A percentile compares a stretch with the other conserved stretches of the same genome.
Conservation (phyloP, 78 protist species). For the Dictyostelium discoideum region dicty_2.7 NC_007090.3:3086001-3086500, state of each 20-base stretch:
- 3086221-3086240: not conserved
- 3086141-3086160: conserved; percentile 1
- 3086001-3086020: not conserved
- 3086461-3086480: no score
- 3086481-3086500: not conserved
- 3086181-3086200: conserved; percentile 10
- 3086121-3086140: conserved; percentile 14
- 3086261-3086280: not conserved
- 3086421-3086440: not conserved
- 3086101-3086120: not conserved
- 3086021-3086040: not conserved
- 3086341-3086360: not conserved
- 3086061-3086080: not conserved
- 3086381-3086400: not conserved
- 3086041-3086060: conserved; percentile 2
- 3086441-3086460: not conserved
- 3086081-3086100: not conserved
- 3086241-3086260: not conserved
- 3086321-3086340: not conserved
- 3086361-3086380: not conserved
- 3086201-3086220: not conserved
- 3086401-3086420: not conserved
- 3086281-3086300: not conserved
- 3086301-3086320: not conserved
- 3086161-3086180: not conserved